Percentiles rank a stretch among this genome's conserved stretches.
Evolutionary conservation across 2,329 filamentous ascomycete species (phyloP).

Genomic region (Fusarium drepaniforme): DNA sequence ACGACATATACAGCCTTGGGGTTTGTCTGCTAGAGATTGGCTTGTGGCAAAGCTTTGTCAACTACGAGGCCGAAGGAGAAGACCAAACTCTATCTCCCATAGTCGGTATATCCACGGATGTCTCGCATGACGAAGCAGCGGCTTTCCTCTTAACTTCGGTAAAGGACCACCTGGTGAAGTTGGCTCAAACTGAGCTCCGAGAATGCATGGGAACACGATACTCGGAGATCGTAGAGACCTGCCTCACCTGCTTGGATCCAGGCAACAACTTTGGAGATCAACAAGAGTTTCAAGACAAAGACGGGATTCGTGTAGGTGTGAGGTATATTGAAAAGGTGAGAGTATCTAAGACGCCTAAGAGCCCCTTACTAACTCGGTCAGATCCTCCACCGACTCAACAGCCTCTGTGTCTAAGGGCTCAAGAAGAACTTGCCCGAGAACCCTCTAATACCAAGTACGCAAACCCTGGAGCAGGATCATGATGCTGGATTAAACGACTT

Average conservation of each 20-base stretch:
- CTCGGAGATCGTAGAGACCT: constrained; percentile 46
- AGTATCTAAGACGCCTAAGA: background rate
- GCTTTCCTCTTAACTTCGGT: background rate
- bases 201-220: constrained; percentile 47
- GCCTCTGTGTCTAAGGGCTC: background rate
- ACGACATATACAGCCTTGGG: constrained; percentile 69
- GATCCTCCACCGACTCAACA: background rate
- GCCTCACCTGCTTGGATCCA: constrained; percentile 51
- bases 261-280: constrained; percentile 48
- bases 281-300: constrained; percentile 26
- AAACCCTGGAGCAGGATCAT: constrained; percentile 13
- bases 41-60: constrained; percentile 55
- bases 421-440: background rate
- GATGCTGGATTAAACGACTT: constrained; percentile 40
- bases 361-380: background rate
- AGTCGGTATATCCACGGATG: background rate
- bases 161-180: background rate
- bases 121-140: background rate
- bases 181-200: constrained; percentile 24
- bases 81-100: background rate
- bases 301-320: constrained; percentile 19
- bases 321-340: constrained; percentile 26
- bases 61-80: constrained; percentile 20
- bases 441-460: background rate
- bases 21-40: constrained; percentile 67